These are phyloP conservation scores for Coemansia sp. DNA, from an alignment of 192 early-diverging fungal species.

Conservation along the genomic window DNA sequence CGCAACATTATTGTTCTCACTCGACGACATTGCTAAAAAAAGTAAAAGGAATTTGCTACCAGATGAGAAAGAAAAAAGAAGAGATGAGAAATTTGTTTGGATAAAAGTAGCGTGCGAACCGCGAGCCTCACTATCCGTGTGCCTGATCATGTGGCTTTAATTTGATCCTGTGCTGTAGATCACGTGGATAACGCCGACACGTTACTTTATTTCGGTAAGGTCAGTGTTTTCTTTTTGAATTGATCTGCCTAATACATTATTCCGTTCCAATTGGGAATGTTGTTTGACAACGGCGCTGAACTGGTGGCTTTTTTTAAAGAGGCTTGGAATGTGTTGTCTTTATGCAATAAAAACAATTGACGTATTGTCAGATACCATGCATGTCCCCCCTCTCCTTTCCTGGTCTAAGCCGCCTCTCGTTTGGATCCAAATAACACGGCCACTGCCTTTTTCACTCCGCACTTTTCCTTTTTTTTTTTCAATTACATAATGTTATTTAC, in stretches of 20 bases:
- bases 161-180: background rate
- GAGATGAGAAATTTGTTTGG: background rate
- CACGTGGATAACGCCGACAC: background rate
- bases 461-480: background rate
- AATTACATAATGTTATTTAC: background rate
- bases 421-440: no score
- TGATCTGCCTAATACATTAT: no score
- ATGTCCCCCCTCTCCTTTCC: no score
- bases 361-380: no score
- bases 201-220: no score
- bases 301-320: no score
- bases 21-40: conserved; percentile 5
- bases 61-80: conserved; percentile 8
- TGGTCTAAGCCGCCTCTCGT: no score
- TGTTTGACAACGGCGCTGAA: no score
- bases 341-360: no score
- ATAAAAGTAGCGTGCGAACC: background rate
- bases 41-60: background rate
- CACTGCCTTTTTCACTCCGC: background rate
- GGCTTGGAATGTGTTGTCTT: no score
- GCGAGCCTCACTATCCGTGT: background rate
- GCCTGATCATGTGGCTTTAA: background rate
- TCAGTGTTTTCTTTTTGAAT: no score
- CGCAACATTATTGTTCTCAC: background rate
- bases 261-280: no score